These are phyloP conservation scores for Aspergillus fijiensis DNA, from an alignment of 2,329 filamentous ascomycete genomes.

Conservation along the genomic window DNA sequence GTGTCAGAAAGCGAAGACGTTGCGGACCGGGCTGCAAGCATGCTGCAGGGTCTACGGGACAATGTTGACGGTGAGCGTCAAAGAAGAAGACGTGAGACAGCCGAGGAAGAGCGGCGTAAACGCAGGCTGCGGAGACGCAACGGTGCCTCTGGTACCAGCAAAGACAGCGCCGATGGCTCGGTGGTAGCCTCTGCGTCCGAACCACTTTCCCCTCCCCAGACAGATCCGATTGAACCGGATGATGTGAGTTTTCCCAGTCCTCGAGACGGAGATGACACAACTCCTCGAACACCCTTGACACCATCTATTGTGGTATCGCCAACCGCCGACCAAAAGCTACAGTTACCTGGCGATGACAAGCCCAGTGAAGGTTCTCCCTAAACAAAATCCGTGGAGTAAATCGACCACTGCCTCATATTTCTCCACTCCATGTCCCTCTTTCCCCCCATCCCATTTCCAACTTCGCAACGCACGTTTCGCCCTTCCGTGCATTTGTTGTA, in stretches of 20 bases:
- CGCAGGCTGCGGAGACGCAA: slow-evolving; percentile 67
- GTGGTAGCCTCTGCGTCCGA: slow-evolving; percentile 34
- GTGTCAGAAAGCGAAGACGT: slow-evolving; percentile 66
- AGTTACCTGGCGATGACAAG: slow-evolving; percentile 22
- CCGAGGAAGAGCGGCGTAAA: slow-evolving; percentile 72
- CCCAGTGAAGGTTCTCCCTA: slow-evolving; percentile 22
- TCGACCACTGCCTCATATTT: slow-evolving; percentile 19
- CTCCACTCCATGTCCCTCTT: neutral
- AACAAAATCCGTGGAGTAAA: slow-evolving; percentile 27
- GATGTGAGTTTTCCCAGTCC: slow-evolving; percentile 25
- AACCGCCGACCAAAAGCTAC: slow-evolving; percentile 24
- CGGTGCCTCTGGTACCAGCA: slow-evolving; percentile 41
- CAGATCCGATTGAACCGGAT: slow-evolving; percentile 22
- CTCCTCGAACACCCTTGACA: slow-evolving; percentile 24
- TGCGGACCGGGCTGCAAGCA: slow-evolving; percentile 76
- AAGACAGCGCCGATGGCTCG: slow-evolving; percentile 37
- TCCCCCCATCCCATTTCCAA: neutral
- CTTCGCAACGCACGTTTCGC: neutral
- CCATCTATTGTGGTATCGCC: slow-evolving; percentile 40
- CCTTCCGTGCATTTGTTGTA: neutral
- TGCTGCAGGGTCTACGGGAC: slow-evolving; percentile 79
- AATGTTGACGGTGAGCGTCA: slow-evolving; percentile 58
- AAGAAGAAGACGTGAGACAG: slow-evolving; percentile 68
- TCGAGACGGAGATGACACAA: slow-evolving; percentile 21
- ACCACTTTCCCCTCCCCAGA: slow-evolving; percentile 29